Evolutionary conservation across 1,284 basidiomycete genomes (phyloP).

Genomic region (Boletellus deceptivus): DNA sequence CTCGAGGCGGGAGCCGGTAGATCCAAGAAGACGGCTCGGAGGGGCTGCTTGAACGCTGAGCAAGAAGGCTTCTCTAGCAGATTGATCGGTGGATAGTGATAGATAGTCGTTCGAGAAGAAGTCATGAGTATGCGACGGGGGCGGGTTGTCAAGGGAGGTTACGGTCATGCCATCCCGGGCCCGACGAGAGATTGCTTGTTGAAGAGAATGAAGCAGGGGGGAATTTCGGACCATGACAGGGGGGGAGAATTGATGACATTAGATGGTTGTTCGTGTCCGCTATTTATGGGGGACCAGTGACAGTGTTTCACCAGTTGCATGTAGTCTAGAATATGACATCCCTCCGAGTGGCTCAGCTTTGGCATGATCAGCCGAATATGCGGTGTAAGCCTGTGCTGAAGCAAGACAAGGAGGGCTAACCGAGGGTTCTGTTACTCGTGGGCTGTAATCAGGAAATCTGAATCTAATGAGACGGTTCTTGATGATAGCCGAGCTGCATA

Average conservation of each 20-base stretch:
- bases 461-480: too few species aligned
- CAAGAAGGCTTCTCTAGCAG: slow-evolving; percentile 37
- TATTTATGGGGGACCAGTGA: slow-evolving; percentile 13
- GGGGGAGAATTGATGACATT: neutral
- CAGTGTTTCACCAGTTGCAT: neutral
- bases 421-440: too few species aligned
- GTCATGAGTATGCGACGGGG: slow-evolving; percentile 41
- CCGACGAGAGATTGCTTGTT: slow-evolving; percentile 14
- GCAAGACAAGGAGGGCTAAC: too few species aligned
- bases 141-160: slow-evolving; percentile 20
- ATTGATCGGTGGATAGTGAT: slow-evolving; percentile 44
- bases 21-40: slow-evolving; percentile 42
- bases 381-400: neutral
- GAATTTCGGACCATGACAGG: slow-evolving; percentile 11
- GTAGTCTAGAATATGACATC: neutral
- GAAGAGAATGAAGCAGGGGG: slow-evolving; percentile 13
- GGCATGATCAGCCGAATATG: neutral
- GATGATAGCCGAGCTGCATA: too few species aligned
- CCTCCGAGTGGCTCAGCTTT: neutral
- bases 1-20: slow-evolving; percentile 56
- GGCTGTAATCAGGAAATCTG: too few species aligned
- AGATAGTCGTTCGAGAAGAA: slow-evolving; percentile 66
- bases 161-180: slow-evolving; percentile 4
- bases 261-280: neutral
- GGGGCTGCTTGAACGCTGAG: slow-evolving; percentile 24